Evolutionary conservation across 2,329 filamentous ascomycete genomes (phyloP).

Genomic region (Davidsoniella virescens): DNA sequence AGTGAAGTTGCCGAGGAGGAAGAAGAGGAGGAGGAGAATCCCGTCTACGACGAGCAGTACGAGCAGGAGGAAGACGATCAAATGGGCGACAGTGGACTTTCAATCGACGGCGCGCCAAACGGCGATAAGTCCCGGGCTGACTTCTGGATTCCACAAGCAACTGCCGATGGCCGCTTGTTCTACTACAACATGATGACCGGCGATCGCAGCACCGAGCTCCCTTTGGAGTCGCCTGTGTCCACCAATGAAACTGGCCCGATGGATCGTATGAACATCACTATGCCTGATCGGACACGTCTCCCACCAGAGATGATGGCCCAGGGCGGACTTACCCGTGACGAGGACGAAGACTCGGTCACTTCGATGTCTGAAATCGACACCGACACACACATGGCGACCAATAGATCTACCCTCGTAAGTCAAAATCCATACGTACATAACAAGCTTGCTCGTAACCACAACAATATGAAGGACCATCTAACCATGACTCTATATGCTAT

Average conservation of each 20-base stretch:
- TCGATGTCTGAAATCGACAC: slow-evolving; percentile 14
- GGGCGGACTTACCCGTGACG: slow-evolving; percentile 56
- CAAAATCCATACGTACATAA: not conserved
- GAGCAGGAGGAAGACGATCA: slow-evolving; percentile 52
- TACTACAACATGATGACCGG: slow-evolving; percentile 98
- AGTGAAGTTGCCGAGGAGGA: slow-evolving; percentile 7
- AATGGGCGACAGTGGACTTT: slow-evolving; percentile 40
- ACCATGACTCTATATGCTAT: slow-evolving; percentile 2
- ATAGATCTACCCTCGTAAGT: too few relatives aligned
- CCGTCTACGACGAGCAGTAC: slow-evolving; percentile 51
- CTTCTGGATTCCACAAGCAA: slow-evolving; percentile 97
- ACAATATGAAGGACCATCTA: too few relatives aligned
- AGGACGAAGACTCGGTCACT: slow-evolving; percentile 65
- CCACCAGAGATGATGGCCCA: slow-evolving; percentile 83
- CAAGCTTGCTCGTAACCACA: too few relatives aligned
- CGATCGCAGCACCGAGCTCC: slow-evolving; percentile 85
- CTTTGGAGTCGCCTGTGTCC: slow-evolving; percentile 75
- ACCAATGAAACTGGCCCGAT: slow-evolving; percentile 68
- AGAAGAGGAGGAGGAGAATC: slow-evolving; percentile 39
- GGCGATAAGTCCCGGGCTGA: slow-evolving; percentile 69
- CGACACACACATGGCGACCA: slow-evolving; percentile 3
- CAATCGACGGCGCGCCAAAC: slow-evolving; percentile 49
- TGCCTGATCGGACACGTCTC: slow-evolving; percentile 78
- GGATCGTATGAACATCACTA: slow-evolving; percentile 73
- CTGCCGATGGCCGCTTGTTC: slow-evolving; percentile 78